Base-by-base conservation (phyloP, 495 filamentous ascomycete genomes). In the Tuber brumale region DNA sequence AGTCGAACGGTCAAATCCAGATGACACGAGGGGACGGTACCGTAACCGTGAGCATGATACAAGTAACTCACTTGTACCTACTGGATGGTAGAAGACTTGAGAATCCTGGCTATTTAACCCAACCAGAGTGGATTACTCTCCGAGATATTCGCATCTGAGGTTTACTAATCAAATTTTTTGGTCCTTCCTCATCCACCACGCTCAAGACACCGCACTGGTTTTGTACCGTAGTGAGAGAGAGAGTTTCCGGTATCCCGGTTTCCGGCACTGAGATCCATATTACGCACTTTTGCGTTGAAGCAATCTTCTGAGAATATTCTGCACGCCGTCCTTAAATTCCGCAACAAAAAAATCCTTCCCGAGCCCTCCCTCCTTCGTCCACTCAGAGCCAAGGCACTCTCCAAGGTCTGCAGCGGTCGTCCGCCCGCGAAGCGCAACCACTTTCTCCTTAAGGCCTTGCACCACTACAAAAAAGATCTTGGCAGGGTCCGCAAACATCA, bases 401-500 rank as follows among this genome's bases (percentile, higher is more conserved):
- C 12, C 57, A 66, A 66, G 48, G 31, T 35, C n/a, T 19, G 19
- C 57, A 27, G 57, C 57, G 27, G 14, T 3, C 57, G 51, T 61
- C 51, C 51, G 57, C 57, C 57, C 27, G 57, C 14, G 19, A 66
- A 35, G 57, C 57, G 57, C 57, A 31, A 35, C 27, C 27, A 66
- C 57, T 35, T 66, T 35, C 57, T 66, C 14, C 57, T 66, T 66
- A 19, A 35, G 57, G 57, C 27, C 5, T 27, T 1, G 27, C 27
- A 35, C 31, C 57, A 14, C 57, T 66, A 10, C 23, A 3, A 31
- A 61, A 66, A 18, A 35, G 57, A 31, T 31, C 57, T 66, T 66
- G 57, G 51, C 27, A 66, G 57, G 27, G 57, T 66, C 57, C 57
- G 57, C 75, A 72, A 76, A 75, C 78, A 48, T 74, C 74, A 75